Percentiles rank a stretch among this genome's conserved stretches.
phyloP scores from a whole-genome alignment of 2,329 filamentous ascomycete genomes.

The Meredithiella fracta region DNA sequence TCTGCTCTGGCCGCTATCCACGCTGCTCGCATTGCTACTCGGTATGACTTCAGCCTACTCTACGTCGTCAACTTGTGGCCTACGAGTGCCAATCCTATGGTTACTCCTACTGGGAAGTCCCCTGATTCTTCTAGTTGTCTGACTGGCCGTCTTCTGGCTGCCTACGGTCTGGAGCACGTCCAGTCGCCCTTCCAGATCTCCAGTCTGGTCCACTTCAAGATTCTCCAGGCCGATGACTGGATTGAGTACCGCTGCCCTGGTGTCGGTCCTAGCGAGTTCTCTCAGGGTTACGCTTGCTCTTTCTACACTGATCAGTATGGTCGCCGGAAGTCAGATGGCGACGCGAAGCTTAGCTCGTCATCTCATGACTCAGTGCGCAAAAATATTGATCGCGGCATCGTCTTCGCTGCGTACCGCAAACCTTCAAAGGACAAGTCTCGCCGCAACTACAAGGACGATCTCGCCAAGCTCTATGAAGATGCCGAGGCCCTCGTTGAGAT shows the following conservation, averaged over 20 bases:
- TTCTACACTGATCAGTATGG: slow-evolving; percentile 31
- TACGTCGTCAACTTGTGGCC: slow-evolving; percentile 46
- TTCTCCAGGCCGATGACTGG: slow-evolving; percentile 34
- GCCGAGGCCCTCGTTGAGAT: slow-evolving; percentile 37
- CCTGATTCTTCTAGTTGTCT: slow-evolving; percentile 18
- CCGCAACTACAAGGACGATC: slow-evolving; percentile 24
- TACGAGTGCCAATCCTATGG: slow-evolving; percentile 16
- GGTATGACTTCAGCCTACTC: slow-evolving; percentile 40
- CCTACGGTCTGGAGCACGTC: slow-evolving; percentile 35
- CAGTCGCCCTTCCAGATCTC: slow-evolving; percentile 36
- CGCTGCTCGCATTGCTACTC: slow-evolving; percentile 37
- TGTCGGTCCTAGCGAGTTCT: slow-evolving; percentile 28
- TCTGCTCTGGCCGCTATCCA: slow-evolving; percentile 35
- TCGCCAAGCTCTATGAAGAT: slow-evolving; percentile 31
- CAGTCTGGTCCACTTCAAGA: slow-evolving; percentile 31
- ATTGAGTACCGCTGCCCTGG: slow-evolving; percentile 33
- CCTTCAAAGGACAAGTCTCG: slow-evolving; percentile 23
- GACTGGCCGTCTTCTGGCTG: slow-evolving; percentile 36
- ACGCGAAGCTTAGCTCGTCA: slow-evolving; percentile 7
- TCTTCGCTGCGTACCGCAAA: slow-evolving; percentile 40
- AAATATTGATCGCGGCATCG: slow-evolving; percentile 32
- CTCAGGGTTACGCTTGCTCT: slow-evolving; percentile 35
- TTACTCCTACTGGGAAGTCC: slow-evolving; percentile 3
- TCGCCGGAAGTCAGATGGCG: slow-evolving; percentile 16
- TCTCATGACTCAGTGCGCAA: slow-evolving; percentile 3